Conservation (phyloP, 2,329 filamentous ascomycete genomes). For the Chaetomium strumarium region DNA sequence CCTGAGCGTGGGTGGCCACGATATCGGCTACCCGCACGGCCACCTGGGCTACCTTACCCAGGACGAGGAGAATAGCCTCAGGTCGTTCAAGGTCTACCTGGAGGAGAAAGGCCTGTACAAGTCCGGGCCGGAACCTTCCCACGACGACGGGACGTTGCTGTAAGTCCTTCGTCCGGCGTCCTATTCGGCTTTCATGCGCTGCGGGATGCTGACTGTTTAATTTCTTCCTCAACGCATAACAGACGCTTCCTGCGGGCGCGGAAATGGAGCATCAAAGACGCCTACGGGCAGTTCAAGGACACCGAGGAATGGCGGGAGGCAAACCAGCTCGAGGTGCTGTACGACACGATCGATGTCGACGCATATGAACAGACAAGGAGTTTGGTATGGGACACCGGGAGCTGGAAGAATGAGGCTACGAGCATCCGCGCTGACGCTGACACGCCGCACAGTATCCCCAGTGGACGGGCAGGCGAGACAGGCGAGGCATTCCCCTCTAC, state of each 20-base stretch:
- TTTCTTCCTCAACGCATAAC: slow-evolving; percentile 30
- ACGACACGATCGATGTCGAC: slow-evolving; percentile 78
- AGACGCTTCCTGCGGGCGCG: slow-evolving; percentile 84
- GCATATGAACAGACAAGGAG: slow-evolving; percentile 75
- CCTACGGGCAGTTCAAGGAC: slow-evolving; percentile 76
- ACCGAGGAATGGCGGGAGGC: slow-evolving; percentile 82
- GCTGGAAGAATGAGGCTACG: not conserved
- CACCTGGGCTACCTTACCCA: slow-evolving; percentile 72
- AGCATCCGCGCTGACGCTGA: slow-evolving; percentile 6
- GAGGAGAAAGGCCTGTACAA: slow-evolving; percentile 59
- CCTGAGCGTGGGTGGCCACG: slow-evolving; percentile 24
- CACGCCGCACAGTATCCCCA: slow-evolving; percentile 67
- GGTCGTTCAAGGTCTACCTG: slow-evolving; percentile 65
- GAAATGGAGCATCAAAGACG: slow-evolving; percentile 71
- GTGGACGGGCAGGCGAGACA: slow-evolving; percentile 89
- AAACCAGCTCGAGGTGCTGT: slow-evolving; percentile 72
- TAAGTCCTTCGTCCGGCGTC: slow-evolving; percentile 39
- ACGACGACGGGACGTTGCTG: slow-evolving; percentile 70
- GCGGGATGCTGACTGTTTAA: not conserved
- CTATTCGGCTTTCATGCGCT: not conserved
- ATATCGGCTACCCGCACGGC: slow-evolving; percentile 61
- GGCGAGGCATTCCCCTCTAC: slow-evolving; percentile 82
- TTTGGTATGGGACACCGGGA: slow-evolving; percentile 52
- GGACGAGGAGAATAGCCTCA: slow-evolving; percentile 61
- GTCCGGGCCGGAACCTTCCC: slow-evolving; percentile 51